Conservation (phyloP, 768 basidiomycete species). For the Serpula lacrymans region DNA sequence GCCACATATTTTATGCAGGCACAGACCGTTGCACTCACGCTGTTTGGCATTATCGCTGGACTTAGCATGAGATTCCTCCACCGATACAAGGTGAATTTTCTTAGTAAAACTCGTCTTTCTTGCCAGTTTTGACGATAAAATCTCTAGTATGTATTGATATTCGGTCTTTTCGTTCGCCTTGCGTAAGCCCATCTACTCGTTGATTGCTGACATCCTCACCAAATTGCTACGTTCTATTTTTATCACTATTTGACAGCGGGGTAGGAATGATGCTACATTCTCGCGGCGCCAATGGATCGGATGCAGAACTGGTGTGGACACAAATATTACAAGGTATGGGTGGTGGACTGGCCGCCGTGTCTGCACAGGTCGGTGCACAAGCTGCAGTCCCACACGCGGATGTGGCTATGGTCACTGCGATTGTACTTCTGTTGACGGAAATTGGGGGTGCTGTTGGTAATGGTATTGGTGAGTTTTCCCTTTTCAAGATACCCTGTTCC, state of each 20-base stretch:
- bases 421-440: conserved; percentile 67
- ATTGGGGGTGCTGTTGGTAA: conserved; percentile 64
- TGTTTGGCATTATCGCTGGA: conserved; percentile 63
- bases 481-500: conserved; percentile 8
- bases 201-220: no score
- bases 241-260: conserved; percentile 34
- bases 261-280: conserved; percentile 70
- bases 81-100: conserved; percentile 49
- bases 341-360: conserved; percentile 63
- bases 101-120: no score
- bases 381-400: conserved; percentile 63
- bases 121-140: no score
- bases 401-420: conserved; percentile 63
- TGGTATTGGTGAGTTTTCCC: conserved; percentile 45
- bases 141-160: conserved; percentile 48
- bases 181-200: conserved; percentile 27
- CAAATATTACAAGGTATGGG: conserved; percentile 75
- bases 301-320: conserved; percentile 56
- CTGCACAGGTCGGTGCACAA: conserved; percentile 59
- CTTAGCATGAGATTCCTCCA: conserved; percentile 48
- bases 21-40: conserved; percentile 56
- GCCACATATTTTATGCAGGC: conserved; percentile 63
- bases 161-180: conserved; percentile 57
- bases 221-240: not conserved
- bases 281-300: conserved; percentile 54